Conservation (phyloP, 164 flowering plant species). For the Nymphaea colorata region DNA sequence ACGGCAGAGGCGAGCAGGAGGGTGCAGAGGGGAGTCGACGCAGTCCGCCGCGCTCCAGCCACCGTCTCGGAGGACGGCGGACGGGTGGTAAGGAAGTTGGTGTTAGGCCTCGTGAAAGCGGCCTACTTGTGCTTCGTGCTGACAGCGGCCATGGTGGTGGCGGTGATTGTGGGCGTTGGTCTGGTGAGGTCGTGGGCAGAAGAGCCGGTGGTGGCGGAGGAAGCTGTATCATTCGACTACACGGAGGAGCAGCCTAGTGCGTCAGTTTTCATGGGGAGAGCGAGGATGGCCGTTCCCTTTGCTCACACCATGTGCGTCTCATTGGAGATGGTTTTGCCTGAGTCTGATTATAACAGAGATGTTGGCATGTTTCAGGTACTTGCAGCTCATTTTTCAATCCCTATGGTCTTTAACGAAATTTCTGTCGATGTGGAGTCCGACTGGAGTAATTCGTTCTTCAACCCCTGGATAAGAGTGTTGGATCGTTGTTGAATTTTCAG, state of each 20-base stretch:
- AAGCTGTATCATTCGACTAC: conserved; percentile 53
- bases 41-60: conserved; percentile 12
- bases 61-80: conserved; percentile 15
- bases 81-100: conserved; percentile 24
- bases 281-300: conserved; percentile 29
- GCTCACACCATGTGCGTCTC: conserved; percentile 59
- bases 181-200: conserved; percentile 48
- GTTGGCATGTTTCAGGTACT: conserved; percentile 82
- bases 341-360: conserved; percentile 55
- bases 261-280: conserved; percentile 6
- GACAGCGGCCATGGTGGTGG: conserved; percentile 21
- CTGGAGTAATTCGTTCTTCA: too few species aligned
- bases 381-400: not conserved
- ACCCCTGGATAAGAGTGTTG: too few species aligned
- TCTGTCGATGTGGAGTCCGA: too few species aligned
- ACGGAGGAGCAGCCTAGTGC: conserved; percentile 45
- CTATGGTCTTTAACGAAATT: too few species aligned
- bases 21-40: conserved; percentile 6
- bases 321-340: conserved; percentile 58
- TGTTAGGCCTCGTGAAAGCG: conserved; percentile 38
- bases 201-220: conserved; percentile 44
- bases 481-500: too few species aligned
- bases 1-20: not conserved
- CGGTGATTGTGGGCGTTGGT: conserved; percentile 40
- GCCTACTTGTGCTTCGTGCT: conserved; percentile 30